Evolutionary conservation across 2,329 filamentous ascomycete species (phyloP).

Genomic region (Ophiostoma novo-ulmi): DNA sequence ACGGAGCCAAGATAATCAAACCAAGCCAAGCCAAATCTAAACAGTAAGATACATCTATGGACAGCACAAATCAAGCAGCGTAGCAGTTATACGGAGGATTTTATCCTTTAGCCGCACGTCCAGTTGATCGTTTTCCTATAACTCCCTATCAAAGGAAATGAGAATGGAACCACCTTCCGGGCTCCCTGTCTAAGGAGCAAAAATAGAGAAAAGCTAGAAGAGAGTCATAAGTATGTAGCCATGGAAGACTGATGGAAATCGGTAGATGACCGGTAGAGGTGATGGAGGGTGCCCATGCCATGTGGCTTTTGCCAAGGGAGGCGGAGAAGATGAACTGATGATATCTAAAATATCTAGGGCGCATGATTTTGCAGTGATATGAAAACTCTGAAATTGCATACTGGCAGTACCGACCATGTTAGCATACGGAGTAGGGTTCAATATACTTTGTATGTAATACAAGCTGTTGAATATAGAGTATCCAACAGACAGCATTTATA

Average conservation of each 20-base stretch:
- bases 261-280: neutral
- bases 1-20: neutral
- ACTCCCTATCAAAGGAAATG: neutral
- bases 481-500: neutral
- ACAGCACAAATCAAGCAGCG: neutral
- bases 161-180: neutral
- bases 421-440: neutral
- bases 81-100: neutral
- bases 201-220: too few relatives aligned
- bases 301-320: conserved; percentile 7
- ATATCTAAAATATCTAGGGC: neutral
- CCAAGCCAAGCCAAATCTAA: neutral
- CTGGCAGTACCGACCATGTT: neutral
- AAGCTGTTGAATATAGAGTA: too few relatives aligned
- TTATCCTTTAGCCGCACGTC: neutral
- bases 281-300: conserved; percentile 1
- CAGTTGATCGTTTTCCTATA: neutral
- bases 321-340: neutral
- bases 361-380: neutral
- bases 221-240: neutral
- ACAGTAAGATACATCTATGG: neutral
- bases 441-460: neutral
- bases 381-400: neutral
- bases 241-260: conserved; percentile 10
- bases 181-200: too few relatives aligned